Evolutionary conservation across 768 basidiomycete genomes (phyloP).

Genomic region (Glaciozyma martinii): DNA sequence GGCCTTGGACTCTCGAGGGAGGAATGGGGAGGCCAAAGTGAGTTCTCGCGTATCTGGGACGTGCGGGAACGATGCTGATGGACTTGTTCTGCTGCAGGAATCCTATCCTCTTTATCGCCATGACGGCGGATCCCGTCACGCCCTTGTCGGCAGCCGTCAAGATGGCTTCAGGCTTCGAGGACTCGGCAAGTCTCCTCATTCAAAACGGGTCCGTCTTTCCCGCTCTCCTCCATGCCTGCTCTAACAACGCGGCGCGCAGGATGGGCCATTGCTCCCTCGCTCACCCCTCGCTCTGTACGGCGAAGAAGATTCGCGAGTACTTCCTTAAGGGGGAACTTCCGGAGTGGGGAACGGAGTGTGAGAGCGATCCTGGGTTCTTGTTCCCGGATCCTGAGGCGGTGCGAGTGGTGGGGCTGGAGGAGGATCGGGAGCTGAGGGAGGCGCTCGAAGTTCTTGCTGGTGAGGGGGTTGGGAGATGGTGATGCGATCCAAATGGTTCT

Average conservation of each 20-base stretch:
- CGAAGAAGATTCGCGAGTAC: conserved; percentile 17
- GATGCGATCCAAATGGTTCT: too few relatives aligned
- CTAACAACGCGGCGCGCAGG: background rate
- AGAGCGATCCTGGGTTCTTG: conserved; percentile 17
- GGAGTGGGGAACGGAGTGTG: conserved; percentile 14
- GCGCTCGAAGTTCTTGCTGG: background rate
- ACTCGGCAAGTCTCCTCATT: conserved; percentile 17
- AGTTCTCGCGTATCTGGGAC: background rate
- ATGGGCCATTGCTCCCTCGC: conserved; percentile 31
- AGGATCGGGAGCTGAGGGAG: conserved; percentile 4
- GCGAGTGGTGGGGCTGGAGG: background rate
- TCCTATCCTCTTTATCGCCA: conserved; percentile 26
- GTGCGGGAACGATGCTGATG: background rate
- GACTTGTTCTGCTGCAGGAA: background rate
- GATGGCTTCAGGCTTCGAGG: conserved; percentile 20
- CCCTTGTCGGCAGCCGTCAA: conserved; percentile 19
- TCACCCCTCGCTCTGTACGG: conserved; percentile 30
- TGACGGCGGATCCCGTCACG: conserved; percentile 31
- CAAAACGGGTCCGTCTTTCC: conserved; percentile 17
- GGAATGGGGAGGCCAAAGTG: conserved; percentile 29
- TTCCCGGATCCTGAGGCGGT: conserved; percentile 14
- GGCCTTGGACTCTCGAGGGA: conserved; percentile 24
- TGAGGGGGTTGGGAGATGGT: too few relatives aligned
- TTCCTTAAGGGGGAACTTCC: conserved; percentile 26
- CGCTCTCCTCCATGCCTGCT: too few relatives aligned